These are phyloP conservation scores for Firmiana major DNA, from an alignment of 345 rosid species.

Conservation along the genomic window DNA sequence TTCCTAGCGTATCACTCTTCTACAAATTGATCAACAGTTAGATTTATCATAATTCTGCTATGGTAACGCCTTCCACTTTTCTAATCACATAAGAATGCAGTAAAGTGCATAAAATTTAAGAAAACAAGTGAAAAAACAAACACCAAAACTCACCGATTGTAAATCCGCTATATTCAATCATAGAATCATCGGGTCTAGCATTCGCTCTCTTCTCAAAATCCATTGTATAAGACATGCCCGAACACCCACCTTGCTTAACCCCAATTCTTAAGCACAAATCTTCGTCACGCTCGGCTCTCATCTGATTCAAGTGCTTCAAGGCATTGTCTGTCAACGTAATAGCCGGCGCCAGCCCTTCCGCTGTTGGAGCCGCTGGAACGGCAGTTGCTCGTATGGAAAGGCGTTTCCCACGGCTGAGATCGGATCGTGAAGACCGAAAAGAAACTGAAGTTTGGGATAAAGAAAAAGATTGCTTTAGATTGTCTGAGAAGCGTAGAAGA, in stretches of 20 bases:
- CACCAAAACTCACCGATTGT: slow-evolving; percentile 52
- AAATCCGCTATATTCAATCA: slow-evolving; percentile 71
- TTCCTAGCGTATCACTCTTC: not conserved
- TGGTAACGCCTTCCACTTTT: not conserved
- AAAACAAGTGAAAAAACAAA: not conserved
- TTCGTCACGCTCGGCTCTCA: slow-evolving; percentile 63
- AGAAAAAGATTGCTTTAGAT: slow-evolving; percentile 8
- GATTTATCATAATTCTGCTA: not conserved
- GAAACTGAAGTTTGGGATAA: slow-evolving; percentile 31
- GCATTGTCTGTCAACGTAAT: slow-evolving; percentile 70
- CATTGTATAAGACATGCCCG: slow-evolving; percentile 97
- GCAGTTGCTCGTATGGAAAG: slow-evolving; percentile 56
- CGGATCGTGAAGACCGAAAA: slow-evolving; percentile 33
- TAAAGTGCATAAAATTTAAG: not conserved
- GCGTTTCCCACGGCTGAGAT: slow-evolving; percentile 33
- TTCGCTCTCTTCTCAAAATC: slow-evolving; percentile 70
- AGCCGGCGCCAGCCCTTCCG: slow-evolving; percentile 70
- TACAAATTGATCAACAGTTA: not conserved
- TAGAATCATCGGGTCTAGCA: slow-evolving; percentile 73
- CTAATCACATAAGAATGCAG: not conserved
- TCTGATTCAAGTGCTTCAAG: slow-evolving; percentile 73
- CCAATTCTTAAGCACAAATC: slow-evolving; percentile 92
- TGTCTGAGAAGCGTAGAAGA: not conserved
- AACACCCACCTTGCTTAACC: slow-evolving; percentile 92
- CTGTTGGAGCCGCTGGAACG: slow-evolving; percentile 40